Base-by-base conservation (phyloP, 2,329 filamentous ascomycete species). In the Penicillium thymicola region DNA sequence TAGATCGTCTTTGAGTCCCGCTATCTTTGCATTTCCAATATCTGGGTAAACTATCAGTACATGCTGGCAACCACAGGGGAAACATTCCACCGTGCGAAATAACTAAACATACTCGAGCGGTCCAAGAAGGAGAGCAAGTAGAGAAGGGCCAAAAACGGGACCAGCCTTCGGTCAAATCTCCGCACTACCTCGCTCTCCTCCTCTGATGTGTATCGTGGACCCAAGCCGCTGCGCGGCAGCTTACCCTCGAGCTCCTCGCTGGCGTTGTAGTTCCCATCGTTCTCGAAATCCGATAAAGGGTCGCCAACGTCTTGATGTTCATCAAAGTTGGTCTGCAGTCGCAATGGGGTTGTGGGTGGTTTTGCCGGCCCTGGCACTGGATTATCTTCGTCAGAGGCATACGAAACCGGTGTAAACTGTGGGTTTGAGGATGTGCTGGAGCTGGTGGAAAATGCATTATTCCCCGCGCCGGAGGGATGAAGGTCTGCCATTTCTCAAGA, bases 71-170 rank as follows among this genome's bases (percentile, higher is more conserved):
- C 21, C 6, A 28, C 10, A 21, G 14, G 28, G 21, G 27, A 25
- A 6, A 45, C 9, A 36, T 21, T 25, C 5, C 32, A 11, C 13
- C 14, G 10, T 14, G 51, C 5, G 14, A n/a, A n/a, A 21, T 28
- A 34, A 18, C 8, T 8, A 32, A 34, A 77, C 81, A 60, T 78
- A 92, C 90, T 96, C 18, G 89, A 92, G 63, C 92, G 82, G 72
- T 96, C 92, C 62, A 96, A 75, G 70, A 96, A 96, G 60, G 87
- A 89, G 59, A 96, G 78, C 79, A 95, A 83, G 70, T 94, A 97
- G 13, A 96, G 80, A 57, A 93, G 71, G 11, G 90, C 89, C 61
- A 96, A 82, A 70, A 96, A 95, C 1, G 89, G 72, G 6, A 96
- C 90, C 51, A 97, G 81, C 61, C 82, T 84, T 54, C 84, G 80